Evolutionary conservation across 495 filamentous ascomycete species (phyloP).

Genomic region (Cercophora newfieldiana): DNA sequence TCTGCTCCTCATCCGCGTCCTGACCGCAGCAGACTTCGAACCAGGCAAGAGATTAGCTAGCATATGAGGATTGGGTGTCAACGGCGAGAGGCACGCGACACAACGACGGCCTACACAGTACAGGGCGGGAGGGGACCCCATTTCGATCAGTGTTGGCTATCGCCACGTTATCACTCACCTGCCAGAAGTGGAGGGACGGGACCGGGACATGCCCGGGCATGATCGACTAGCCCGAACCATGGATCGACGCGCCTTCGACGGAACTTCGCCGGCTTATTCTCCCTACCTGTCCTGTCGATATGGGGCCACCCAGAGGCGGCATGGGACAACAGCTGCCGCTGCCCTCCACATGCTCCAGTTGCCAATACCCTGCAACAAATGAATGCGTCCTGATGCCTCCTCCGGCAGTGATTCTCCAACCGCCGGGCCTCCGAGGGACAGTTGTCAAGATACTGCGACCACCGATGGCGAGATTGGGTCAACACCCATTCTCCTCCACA

Average conservation of each 20-base stretch:
- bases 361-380: too few species aligned
- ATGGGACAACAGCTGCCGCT: too few species aligned
- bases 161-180: not conserved
- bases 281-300: not conserved
- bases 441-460: not conserved
- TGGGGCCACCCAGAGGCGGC: too few species aligned
- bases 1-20: too few species aligned
- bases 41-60: not conserved
- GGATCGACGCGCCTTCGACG: not conserved
- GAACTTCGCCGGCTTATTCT: not conserved
- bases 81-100: not conserved
- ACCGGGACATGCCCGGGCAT: not conserved
- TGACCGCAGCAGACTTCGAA: too few species aligned
- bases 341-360: too few species aligned
- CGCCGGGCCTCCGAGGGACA: too few species aligned
- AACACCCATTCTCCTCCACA: not conserved
- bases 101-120: not conserved
- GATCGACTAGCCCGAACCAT: not conserved
- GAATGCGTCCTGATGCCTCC: too few species aligned
- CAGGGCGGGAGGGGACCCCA: not conserved
- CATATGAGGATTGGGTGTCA: not conserved
- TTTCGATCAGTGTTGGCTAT: not conserved
- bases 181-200: not conserved
- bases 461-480: not conserved
- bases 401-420: too few species aligned